Base-by-base conservation (phyloP, 2,329 filamentous ascomycete genomes). In the Penicillium sp. region DNA sequence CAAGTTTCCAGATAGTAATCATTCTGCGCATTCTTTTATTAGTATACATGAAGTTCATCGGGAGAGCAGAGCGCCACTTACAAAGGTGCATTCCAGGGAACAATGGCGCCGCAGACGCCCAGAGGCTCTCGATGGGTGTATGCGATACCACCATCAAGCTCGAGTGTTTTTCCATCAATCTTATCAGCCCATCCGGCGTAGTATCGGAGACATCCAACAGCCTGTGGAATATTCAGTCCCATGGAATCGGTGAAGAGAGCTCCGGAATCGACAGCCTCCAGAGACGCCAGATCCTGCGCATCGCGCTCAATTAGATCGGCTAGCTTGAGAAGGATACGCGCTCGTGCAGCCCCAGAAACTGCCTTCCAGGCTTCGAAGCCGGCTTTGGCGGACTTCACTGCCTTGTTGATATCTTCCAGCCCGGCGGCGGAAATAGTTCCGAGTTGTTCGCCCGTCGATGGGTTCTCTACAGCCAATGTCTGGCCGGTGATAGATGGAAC, bases 1-100 rank as follows among this genome's bases (percentile, higher is more conserved):
- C 80, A 3, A 83, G 83, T 69, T 90, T 90, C 70, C 69, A 71
- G 39, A 65, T 65, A 0, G 66, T 68, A 19, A 70, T 69, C 66
- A 69, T 68, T 19, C 66, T 68, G 24, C 10, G 5, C 5, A 13
- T 9, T 22, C n/a, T 3, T 3, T 11, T 7, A 7, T 41, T 14
- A 41, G 39, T 10, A 22, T 22, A 4, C 5, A 6, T 13, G 10
- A 22, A 22, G 2, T 7, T 22, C 39, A 41, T 7, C 19, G 11
- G n/a, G 1, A 26, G 10, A 43, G 37, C 13, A 49, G 13, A 6
- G 29, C 7, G 35, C 14, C 8, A 37, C 61, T 49, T 67, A 69
- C 67, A 72, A 48, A 1, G 68, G 66, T 4, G 64, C 64, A 59
- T 71, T 71, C 68, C 68, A 72, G 5, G 69, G 67, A 0, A 70